Conservation (phyloP, 176 grass and related monocot genomes). For the barley (Hordeum vulgare) region MorexV3_pseudomolecules_assembly NC_058522.1:547361009-547361508, state of each 20-base stretch:
- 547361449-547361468: slow-evolving; percentile 62
- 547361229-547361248: not conserved
- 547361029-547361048: not conserved
- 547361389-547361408: not conserved
- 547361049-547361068: not conserved
- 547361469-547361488: slow-evolving; percentile 66
- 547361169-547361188: not conserved
- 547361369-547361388: not conserved
- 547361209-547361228: not conserved
- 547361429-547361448: slow-evolving; percentile 66
- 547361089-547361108: not conserved
- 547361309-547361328: not conserved
- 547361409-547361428: slow-evolving; percentile 25
- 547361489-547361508: slow-evolving; percentile 48
- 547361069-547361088: not conserved
- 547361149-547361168: not conserved
- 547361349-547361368: too few species aligned
- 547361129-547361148: not conserved
- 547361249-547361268: not conserved
- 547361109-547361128: not conserved
- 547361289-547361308: not conserved
- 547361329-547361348: not conserved
- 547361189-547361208: not conserved
- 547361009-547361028: too few species aligned
- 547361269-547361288: not conserved